Evolutionary conservation across 2,329 filamentous ascomycete genomes (phyloP).

Genomic region (Aspergillus sojae): DNA sequence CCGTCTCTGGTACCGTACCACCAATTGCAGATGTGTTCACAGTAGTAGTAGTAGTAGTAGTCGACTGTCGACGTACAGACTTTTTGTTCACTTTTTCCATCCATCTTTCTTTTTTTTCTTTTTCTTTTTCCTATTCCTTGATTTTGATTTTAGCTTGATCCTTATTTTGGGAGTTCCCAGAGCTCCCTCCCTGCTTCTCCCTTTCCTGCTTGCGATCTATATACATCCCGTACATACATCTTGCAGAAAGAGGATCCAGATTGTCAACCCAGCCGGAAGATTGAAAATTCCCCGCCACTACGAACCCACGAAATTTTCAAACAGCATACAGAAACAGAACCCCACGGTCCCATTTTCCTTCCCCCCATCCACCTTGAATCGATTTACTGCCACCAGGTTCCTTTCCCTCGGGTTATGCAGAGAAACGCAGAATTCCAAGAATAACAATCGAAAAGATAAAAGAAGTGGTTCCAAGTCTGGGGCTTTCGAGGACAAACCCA

Average conservation of each 20-base stretch:
- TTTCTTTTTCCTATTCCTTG: neutral
- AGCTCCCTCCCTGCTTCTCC: neutral
- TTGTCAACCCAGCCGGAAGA: neutral
- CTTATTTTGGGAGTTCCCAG: too few relatives aligned
- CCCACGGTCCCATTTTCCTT: neutral
- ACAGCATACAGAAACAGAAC: neutral
- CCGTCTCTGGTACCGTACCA: neutral
- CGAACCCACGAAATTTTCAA: neutral
- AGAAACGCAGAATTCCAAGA: neutral
- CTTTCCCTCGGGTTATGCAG: neutral
- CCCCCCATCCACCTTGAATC: neutral
- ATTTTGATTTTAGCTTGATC: neutral
- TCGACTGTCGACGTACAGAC: too few relatives aligned
- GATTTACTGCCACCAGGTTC: neutral
- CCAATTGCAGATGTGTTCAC: neutral
- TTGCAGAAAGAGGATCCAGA: neutral
- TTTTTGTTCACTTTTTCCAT: too few relatives aligned
- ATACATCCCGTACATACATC: neutral
- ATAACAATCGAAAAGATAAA: neutral
- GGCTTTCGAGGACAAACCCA: neutral
- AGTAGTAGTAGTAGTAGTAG: too few relatives aligned
- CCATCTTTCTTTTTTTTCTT: neutral
- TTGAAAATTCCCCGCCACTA: neutral
- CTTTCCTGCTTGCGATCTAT: neutral
- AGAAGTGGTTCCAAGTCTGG: neutral